Evolutionary conservation across 1,284 basidiomycete genomes (phyloP).

Genomic region (Sanghuangporus baumii): DNA sequence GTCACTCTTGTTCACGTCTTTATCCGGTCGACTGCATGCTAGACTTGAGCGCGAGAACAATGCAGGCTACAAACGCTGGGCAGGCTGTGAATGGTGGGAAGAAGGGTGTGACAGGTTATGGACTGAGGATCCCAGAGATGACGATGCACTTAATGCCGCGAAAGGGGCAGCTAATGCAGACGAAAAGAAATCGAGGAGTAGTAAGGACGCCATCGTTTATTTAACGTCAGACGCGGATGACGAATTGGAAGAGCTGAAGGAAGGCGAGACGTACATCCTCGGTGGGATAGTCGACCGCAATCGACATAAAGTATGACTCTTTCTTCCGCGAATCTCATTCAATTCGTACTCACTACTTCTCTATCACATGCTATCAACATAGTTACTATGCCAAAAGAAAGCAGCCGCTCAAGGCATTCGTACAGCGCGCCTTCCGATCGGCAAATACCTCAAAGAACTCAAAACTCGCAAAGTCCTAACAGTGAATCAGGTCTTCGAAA

Average conservation of each 20-base stretch:
- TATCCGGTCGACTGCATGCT: constrained; percentile 62
- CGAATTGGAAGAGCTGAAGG: constrained; percentile 74
- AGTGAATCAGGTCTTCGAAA: constrained; percentile 95
- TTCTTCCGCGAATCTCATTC: neutral
- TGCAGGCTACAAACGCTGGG: constrained; percentile 76
- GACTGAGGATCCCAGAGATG: constrained; percentile 26
- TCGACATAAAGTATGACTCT: constrained; percentile 76
- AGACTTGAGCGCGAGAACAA: constrained; percentile 69
- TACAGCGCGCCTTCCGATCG: constrained; percentile 90
- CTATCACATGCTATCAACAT: constrained; percentile 13
- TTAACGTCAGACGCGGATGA: constrained; percentile 92
- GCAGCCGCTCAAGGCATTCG: constrained; percentile 71
- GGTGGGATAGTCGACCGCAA: constrained; percentile 97
- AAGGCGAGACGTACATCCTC: constrained; percentile 90
- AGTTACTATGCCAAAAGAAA: constrained; percentile 90
- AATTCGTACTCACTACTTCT: neutral
- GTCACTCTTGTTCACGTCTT: constrained; percentile 71
- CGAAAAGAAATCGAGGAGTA: constrained; percentile 10
- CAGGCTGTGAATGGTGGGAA: constrained; percentile 75
- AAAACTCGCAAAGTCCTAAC: constrained; percentile 93
- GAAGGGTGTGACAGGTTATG: constrained; percentile 70
- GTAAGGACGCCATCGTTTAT: constrained; percentile 68
- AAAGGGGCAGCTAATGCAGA: constrained; percentile 1
- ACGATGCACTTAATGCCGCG: neutral
- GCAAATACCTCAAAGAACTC: constrained; percentile 76